Percentiles rank a stretch among this genome's conserved stretches.
These are phyloP conservation scores for Nemania diffusa DNA, from an alignment of 2,329 filamentous ascomycete species.

Conservation along the genomic window DNA sequence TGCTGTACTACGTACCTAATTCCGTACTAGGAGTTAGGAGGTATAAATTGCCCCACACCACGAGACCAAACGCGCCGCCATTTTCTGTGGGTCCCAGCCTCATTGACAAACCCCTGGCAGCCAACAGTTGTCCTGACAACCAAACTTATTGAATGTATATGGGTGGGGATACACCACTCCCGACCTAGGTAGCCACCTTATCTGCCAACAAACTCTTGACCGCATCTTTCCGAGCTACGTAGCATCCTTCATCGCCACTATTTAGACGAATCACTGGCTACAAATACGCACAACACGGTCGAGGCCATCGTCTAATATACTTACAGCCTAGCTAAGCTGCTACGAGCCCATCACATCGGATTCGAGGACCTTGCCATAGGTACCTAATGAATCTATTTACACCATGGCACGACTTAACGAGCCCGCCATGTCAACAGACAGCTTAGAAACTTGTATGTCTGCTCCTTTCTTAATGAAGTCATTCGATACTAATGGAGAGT, in stretches of 20 bases:
- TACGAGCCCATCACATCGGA: slow-evolving; percentile 19
- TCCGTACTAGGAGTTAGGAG: background rate
- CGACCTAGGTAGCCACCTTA: slow-evolving; percentile 14
- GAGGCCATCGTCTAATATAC: slow-evolving; percentile 11
- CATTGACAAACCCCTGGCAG: background rate
- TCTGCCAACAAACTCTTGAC: slow-evolving; percentile 34
- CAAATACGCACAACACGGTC: slow-evolving; percentile 11
- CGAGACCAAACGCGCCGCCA: too few relatives aligned
- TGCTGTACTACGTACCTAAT: background rate
- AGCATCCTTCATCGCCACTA: slow-evolving; percentile 21
- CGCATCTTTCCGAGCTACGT: slow-evolving; percentile 14
- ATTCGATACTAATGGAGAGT: slow-evolving; percentile 17
- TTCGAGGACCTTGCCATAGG: slow-evolving; percentile 31
- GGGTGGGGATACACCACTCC: slow-evolving; percentile 30
- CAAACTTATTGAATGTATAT: slow-evolving; percentile 15
- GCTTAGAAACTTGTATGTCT: slow-evolving; percentile 75
- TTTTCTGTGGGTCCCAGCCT: background rate
- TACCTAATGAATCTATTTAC: slow-evolving; percentile 49
- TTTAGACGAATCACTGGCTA: slow-evolving; percentile 10
- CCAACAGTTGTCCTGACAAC: slow-evolving; percentile 36
- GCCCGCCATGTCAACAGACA: slow-evolving; percentile 73
- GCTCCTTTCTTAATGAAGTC: background rate
- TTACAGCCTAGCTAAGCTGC: slow-evolving; percentile 24
- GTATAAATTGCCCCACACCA: background rate
- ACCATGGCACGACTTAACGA: slow-evolving; percentile 86